These are phyloP conservation scores for Penicillium sp. DNA, from an alignment of 2,329 filamentous ascomycete genomes.

Conservation along the genomic window DNA sequence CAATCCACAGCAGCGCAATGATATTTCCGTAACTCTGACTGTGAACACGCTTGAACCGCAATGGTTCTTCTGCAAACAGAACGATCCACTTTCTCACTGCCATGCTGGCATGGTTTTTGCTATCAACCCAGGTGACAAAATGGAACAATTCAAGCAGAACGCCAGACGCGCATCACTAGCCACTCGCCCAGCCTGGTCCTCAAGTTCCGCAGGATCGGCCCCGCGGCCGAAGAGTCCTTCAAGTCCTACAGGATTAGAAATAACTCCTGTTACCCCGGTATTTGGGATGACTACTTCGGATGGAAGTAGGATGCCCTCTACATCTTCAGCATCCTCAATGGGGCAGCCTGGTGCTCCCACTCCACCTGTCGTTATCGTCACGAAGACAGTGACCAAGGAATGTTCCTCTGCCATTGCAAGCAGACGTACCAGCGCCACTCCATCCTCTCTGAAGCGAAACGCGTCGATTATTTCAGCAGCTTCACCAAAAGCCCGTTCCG, in stretches of 20 bases:
- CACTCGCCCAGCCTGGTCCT: no score
- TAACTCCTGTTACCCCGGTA: no score
- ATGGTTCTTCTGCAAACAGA: constrained; percentile 28
- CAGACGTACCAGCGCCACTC: no score
- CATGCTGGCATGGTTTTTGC: constrained; percentile 27
- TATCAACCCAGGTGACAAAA: constrained; percentile 23
- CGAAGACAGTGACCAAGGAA: no score
- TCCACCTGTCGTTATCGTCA: no score
- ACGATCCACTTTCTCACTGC: background rate
- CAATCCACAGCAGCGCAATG: constrained; percentile 12
- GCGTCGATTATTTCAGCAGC: background rate
- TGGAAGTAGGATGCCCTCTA: no score
- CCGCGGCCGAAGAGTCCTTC: background rate
- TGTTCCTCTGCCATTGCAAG: no score
- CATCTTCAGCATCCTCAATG: no score
- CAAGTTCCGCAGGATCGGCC: background rate
- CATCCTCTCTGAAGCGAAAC: background rate
- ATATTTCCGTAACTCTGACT: constrained; percentile 10
- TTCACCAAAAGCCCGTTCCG: background rate
- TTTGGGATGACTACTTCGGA: no score
- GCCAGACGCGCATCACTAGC: background rate
- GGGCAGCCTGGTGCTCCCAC: no score
- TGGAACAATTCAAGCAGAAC: constrained; percentile 18
- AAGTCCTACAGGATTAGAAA: no score
- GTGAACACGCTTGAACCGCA: constrained; percentile 21